Base-by-base conservation (phyloP, 768 basidiomycete species). In the Boletus rufocinnamomeus region DNA sequence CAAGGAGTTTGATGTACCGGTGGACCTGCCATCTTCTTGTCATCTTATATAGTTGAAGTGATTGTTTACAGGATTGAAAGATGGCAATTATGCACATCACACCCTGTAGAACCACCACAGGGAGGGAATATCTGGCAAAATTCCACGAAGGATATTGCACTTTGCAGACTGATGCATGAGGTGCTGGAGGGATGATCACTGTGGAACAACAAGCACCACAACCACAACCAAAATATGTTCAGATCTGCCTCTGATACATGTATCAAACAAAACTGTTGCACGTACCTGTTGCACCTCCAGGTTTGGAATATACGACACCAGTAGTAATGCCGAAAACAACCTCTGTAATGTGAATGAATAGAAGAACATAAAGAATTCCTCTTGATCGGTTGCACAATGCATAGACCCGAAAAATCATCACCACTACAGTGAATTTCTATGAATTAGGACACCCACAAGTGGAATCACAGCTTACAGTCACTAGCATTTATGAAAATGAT, bases 81-180 rank as follows among this genome's bases (percentile, higher is more conserved):
- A 54, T 50, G 44, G 30, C 52, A 2, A 61, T 32, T 7, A 63
- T 17, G 44, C 55, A 63, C 55, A 63, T 57, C 13, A 54, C 1
- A 19, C 32, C 44, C 25, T 61, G 48, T 9, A 63, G 49, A 25
- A 37, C 45, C 32, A 57, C 23, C 3, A 45, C 6, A 32, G 62
- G 54, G 35, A 60, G 21, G 5, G 47, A 52, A 50, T 34, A 60
- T 53, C 43, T 60, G 2, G 1, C 51, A 35, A 27, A 53, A 16
- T 34, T 35, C 57, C 47, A 59, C 11, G 56, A 45, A 9, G 47
- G 34, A 38, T 59, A 59, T 9, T 59, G 6, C 4, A 59, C 0
- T 11, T 46, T 23, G 17, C 60, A 61, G 6, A 50, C n/a, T 28
- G n/a, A 5, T 44, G 59, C 50, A n/a, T 48, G 5, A 37, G 57